Evolutionary conservation across 106 monocot genomes (phyloP).

Genomic region (Amphibolis antarctica): DNA sequence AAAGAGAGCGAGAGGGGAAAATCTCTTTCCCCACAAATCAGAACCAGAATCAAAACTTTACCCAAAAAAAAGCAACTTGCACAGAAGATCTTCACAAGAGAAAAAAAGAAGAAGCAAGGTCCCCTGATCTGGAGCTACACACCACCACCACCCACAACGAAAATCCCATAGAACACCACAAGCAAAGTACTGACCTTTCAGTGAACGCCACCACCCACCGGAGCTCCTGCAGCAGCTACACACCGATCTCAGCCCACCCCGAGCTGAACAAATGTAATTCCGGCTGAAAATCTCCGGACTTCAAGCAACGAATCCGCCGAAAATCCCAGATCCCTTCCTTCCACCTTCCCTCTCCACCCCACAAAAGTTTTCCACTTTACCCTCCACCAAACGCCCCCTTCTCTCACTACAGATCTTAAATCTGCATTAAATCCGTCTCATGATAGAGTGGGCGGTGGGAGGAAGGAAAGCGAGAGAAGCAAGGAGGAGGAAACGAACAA

Average conservation of each 20-base stretch:
- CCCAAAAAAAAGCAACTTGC: neutral
- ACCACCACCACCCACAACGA: neutral
- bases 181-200: no score
- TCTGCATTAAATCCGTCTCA: conserved; percentile 9
- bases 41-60: neutral
- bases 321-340: conserved; percentile 7
- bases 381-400: neutral
- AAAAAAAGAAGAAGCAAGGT: neutral
- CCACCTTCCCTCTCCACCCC: neutral
- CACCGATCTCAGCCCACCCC: no score
- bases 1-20: no score
- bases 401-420: conserved; percentile 1
- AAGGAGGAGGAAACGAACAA: no score
- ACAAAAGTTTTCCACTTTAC: neutral
- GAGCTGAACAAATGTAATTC: neutral
- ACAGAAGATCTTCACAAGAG: neutral
- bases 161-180: neutral
- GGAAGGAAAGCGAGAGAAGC: no score
- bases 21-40: neutral
- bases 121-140: neutral
- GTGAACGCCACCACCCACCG: no score
- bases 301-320: neutral
- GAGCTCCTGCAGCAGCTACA: no score
- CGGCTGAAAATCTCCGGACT: neutral
- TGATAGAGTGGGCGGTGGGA: neutral